Conservation (phyloP, 2,329 filamentous ascomycete genomes). For the Paecilomyces fulvus region DNA sequence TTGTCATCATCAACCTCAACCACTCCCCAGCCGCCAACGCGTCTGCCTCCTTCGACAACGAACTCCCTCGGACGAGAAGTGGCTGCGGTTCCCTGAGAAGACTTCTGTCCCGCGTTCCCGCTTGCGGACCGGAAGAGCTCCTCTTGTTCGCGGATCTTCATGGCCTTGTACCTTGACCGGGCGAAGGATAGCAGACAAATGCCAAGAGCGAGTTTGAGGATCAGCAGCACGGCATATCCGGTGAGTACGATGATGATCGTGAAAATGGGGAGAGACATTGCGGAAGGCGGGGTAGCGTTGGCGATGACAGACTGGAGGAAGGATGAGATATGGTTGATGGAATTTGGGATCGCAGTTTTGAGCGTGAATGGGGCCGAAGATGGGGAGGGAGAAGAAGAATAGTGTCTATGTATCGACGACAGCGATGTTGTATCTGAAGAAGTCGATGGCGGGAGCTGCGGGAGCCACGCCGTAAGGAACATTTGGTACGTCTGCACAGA, state of each 20-base stretch:
- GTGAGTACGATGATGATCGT: conserved; percentile 82
- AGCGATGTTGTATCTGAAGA: conserved; percentile 27
- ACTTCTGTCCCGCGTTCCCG: conserved; percentile 1
- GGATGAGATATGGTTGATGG: conserved; percentile 39
- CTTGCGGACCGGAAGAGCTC: conserved; percentile 16
- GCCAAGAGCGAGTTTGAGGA: conserved; percentile 76
- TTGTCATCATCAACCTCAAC: conserved; percentile 87
- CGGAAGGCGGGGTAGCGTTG: conserved; percentile 34
- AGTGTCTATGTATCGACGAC: conserved; percentile 36
- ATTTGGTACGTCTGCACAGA: conserved; percentile 96
- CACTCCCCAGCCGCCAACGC: conserved; percentile 73
- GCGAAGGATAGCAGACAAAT: conserved; percentile 79
- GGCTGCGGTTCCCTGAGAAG: conserved; percentile 13
- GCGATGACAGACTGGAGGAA: conserved; percentile 33
- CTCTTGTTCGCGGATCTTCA: conserved; percentile 59
- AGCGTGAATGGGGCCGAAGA: conserved; percentile 54
- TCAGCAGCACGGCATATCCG: conserved; percentile 73
- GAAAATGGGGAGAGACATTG: conserved; percentile 34
- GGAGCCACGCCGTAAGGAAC: conserved; percentile 83
- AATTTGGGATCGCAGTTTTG: conserved; percentile 46
- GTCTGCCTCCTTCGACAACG: conserved; percentile 61
- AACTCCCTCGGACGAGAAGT: conserved; percentile 34
- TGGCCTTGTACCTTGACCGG: conserved; percentile 66
- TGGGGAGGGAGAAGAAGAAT: conserved; percentile 56
- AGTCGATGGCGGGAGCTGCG: conserved; percentile 52